phyloP scores from a whole-genome alignment of 2,329 filamentous ascomycete species.

The Cercospora citrullina region DNA sequence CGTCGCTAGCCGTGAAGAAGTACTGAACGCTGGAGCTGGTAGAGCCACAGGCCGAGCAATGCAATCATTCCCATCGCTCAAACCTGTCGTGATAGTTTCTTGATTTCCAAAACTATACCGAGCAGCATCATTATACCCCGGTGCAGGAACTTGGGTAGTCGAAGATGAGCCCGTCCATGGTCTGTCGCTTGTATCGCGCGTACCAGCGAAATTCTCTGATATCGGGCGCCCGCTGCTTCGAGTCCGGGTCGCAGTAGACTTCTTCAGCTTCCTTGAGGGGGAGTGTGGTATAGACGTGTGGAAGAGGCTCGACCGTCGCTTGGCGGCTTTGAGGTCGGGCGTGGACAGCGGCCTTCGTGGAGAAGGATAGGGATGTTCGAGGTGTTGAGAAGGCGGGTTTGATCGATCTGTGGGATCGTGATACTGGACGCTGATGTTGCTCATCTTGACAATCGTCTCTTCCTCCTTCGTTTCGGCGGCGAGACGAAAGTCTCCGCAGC shows the following conservation, averaged over 20 bases:
- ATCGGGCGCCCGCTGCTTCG: slow-evolving; percentile 10
- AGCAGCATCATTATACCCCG: slow-evolving; percentile 5
- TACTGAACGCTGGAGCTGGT: background rate
- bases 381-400: slow-evolving; percentile 8
- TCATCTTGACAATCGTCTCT: slow-evolving; percentile 11
- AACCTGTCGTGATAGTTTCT: background rate
- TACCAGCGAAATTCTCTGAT: slow-evolving; percentile 18
- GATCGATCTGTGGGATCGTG: slow-evolving; percentile 6
- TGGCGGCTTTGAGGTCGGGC: slow-evolving; percentile 18
- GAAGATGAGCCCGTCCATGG: slow-evolving; percentile 18
- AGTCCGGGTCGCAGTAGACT: slow-evolving; percentile 15
- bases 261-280: slow-evolving; percentile 17
- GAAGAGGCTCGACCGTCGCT: slow-evolving; percentile 17
- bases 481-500: slow-evolving; percentile 14
- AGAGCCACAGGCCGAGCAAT: slow-evolving; percentile 1
- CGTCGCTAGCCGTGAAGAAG: slow-evolving; percentile 3
- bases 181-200: slow-evolving; percentile 15
- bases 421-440: slow-evolving; percentile 3
- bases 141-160: slow-evolving; percentile 16
- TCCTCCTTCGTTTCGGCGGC: slow-evolving; percentile 1
- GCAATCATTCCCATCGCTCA: background rate
- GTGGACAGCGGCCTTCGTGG: slow-evolving; percentile 22
- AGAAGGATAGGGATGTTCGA: slow-evolving; percentile 12
- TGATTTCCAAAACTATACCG: background rate
- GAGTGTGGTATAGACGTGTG: slow-evolving; percentile 16